Conservation (phyloP, 164 flowering plant genomes). For the Umbellularia californica region DNA sequence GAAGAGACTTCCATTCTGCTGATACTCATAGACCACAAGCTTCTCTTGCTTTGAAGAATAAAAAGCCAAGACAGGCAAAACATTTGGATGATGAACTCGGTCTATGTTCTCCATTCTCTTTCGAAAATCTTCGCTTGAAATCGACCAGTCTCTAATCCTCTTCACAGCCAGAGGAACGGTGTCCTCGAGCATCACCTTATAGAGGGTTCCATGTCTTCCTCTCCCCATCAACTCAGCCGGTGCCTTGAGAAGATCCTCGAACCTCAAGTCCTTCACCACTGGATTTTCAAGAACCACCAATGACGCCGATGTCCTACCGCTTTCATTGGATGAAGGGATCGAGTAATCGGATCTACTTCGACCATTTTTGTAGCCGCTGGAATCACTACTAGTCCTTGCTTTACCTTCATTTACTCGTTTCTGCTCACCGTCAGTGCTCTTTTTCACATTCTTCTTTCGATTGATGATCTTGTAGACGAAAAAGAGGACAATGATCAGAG, state of each 20-base stretch:
- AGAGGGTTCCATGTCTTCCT: slow-evolving; percentile 58
- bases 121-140: slow-evolving; percentile 42
- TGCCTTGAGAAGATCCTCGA: slow-evolving; percentile 61
- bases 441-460: slow-evolving; percentile 15
- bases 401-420: slow-evolving; percentile 21
- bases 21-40: slow-evolving; percentile 64
- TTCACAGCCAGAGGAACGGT: slow-evolving; percentile 49
- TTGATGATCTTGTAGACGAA: slow-evolving; percentile 19
- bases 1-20: slow-evolving; percentile 59
- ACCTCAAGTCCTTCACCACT: slow-evolving; percentile 39
- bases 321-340: slow-evolving; percentile 25
- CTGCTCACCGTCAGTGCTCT: slow-evolving; percentile 11
- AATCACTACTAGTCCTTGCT: slow-evolving; percentile 15
- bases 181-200: slow-evolving; percentile 41
- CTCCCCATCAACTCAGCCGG: slow-evolving; percentile 72
- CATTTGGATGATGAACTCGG: slow-evolving; percentile 53
- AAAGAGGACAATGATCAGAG: slow-evolving; percentile 18
- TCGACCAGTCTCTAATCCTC: slow-evolving; percentile 59
- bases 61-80: slow-evolving; percentile 51
- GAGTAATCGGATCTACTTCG: slow-evolving; percentile 31
- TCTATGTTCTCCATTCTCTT: slow-evolving; percentile 47
- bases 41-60: slow-evolving; percentile 65
- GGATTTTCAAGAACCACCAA: slow-evolving; percentile 36
- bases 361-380: slow-evolving; percentile 25
- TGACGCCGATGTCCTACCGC: slow-evolving; percentile 30